These are phyloP conservation scores for Coemansia sp. DNA, from an alignment of 371 early-diverging fungal species.

Conservation along the genomic window DNA sequence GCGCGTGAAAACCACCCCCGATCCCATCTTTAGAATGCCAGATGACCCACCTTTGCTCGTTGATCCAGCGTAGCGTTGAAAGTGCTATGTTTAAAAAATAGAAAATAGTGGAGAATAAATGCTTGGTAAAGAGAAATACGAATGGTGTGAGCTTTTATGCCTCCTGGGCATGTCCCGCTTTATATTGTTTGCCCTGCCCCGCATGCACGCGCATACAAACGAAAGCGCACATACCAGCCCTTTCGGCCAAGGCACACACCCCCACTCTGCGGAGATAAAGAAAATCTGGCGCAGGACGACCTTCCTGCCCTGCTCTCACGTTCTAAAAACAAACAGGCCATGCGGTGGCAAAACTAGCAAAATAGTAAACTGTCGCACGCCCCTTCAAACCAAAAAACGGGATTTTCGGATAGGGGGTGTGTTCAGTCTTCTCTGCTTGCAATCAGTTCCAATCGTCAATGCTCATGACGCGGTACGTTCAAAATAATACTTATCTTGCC, in stretches of 20 bases:
- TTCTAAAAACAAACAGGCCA: neutral
- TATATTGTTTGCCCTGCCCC: neutral
- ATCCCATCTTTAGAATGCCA: neutral
- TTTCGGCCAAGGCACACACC: neutral
- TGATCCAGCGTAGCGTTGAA: neutral
- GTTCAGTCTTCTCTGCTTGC: too few relatives aligned
- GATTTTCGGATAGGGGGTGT: neutral
- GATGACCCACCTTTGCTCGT: neutral
- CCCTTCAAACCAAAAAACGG: neutral
- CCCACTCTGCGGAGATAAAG: neutral
- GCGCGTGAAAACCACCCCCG: neutral
- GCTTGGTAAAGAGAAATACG: neutral
- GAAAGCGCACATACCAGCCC: neutral
- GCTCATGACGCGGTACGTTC: too few relatives aligned
- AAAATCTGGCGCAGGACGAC: neutral
- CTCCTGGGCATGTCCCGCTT: too few relatives aligned
- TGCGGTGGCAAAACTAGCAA: neutral
- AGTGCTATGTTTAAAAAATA: neutral
- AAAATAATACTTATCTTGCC: too few relatives aligned
- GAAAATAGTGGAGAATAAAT: neutral
- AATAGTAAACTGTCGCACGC: neutral
- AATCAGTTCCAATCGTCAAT: too few relatives aligned
- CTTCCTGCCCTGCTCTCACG: neutral
- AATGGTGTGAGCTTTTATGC: neutral
- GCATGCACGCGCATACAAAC: neutral